Percentiles rank a stretch among this genome's conserved stretches.
phyloP scores from a whole-genome alignment of 352 stramenopile genomes.

The Phytophthora pini region DNA sequence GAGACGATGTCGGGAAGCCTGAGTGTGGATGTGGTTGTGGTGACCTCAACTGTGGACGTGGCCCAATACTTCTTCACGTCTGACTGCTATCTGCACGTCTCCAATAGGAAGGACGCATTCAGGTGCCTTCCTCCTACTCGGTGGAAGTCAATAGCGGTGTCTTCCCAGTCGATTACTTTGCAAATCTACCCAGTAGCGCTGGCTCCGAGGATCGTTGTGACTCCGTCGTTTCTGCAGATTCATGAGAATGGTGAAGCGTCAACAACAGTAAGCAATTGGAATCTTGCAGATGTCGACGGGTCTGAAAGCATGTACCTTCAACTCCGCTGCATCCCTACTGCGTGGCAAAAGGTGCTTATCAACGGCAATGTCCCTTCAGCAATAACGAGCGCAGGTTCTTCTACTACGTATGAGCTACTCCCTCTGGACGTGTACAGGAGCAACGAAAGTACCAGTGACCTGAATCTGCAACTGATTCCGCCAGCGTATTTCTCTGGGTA shows the following conservation, averaged over 20 bases:
- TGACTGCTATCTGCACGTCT: constrained; percentile 20
- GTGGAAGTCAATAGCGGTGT: constrained; percentile 21
- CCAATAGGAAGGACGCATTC: constrained; percentile 1
- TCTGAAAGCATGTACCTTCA: constrained; percentile 29
- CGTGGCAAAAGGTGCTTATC: constrained; percentile 13
- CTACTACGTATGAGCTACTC: constrained; percentile 8
- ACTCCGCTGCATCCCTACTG: constrained; percentile 7
- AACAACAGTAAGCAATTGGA: constrained; percentile 20
- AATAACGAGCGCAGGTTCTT: not conserved
- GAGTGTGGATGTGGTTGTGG: constrained; percentile 23
- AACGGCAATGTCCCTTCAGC: constrained; percentile 1
- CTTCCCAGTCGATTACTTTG: constrained; percentile 8
- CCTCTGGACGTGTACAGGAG: constrained; percentile 9
- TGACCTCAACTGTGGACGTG: constrained; percentile 23
- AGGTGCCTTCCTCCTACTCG: constrained; percentile 11
- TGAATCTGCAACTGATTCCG: constrained; percentile 31
- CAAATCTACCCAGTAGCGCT: constrained; percentile 22
- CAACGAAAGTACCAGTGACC: constrained; percentile 1
- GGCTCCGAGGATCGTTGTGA: constrained; percentile 7
- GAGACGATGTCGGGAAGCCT: constrained; percentile 23
- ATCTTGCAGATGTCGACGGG: constrained; percentile 19
- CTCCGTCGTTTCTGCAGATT: not conserved
- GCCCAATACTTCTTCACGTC: constrained; percentile 21
- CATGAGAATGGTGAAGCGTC: constrained; percentile 10
- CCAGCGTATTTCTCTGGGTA: constrained; percentile 37